Conservation (phyloP, 345 rosid species). For the Dimocarpus longan region DNA sequence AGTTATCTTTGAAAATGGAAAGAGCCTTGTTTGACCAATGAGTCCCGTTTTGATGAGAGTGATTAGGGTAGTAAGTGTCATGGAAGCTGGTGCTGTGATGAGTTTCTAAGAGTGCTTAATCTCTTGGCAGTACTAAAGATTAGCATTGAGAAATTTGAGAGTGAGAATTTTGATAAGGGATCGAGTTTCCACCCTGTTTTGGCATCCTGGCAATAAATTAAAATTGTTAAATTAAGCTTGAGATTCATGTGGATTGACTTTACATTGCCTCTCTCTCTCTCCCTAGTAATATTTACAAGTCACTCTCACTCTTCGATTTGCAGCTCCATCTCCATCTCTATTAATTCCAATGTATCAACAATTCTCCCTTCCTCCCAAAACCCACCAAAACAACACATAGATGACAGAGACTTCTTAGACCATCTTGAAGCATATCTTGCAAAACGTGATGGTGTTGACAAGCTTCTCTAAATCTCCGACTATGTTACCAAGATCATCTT, state of each 20-base stretch:
- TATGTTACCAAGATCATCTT: slow-evolving; percentile 81
- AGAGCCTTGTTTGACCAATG: no score
- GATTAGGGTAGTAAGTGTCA: no score
- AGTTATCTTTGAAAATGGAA: no score
- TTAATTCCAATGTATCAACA: slow-evolving; percentile 37
- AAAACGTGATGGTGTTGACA: slow-evolving; percentile 84
- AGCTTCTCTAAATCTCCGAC: slow-evolving; percentile 82
- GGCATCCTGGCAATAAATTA: no score
- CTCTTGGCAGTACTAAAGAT: no score
- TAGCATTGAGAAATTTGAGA: no score
- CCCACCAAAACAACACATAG: background rate
- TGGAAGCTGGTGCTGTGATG: no score
- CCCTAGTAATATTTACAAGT: background rate
- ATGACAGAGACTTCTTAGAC: slow-evolving; percentile 52
- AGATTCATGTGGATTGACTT: background rate
- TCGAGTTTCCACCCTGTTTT: no score
- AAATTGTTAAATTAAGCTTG: no score
- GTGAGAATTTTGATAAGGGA: no score
- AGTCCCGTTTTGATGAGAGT: no score
- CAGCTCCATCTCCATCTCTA: slow-evolving; percentile 17
- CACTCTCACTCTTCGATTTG: background rate
- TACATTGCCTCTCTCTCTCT: background rate
- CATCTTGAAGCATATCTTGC: slow-evolving; percentile 79
- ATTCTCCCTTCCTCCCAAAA: background rate
- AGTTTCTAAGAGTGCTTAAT: no score